A percentile compares a stretch with the other conserved stretches of the same genome.
Evolutionary conservation across 2,329 filamentous ascomycete genomes (phyloP).

Genomic region (Fusarium beomiforme): DNA sequence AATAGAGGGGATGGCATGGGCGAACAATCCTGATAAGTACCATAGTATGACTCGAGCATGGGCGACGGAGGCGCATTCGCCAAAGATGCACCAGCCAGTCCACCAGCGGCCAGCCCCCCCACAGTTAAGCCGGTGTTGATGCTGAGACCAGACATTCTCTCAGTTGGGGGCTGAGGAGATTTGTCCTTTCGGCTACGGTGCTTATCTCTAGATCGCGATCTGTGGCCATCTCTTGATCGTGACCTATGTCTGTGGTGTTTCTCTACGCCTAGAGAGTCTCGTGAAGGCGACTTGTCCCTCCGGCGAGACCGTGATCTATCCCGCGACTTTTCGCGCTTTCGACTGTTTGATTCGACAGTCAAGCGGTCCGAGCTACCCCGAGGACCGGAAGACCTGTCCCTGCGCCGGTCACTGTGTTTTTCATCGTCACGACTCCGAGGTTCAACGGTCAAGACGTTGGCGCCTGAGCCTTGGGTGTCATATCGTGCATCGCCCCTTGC

Average conservation of each 20-base stretch:
- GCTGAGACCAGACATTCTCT: constrained; percentile 62
- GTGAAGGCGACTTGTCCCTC: constrained; percentile 38
- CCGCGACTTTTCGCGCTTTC: constrained; percentile 41
- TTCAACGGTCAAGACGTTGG: constrained; percentile 56
- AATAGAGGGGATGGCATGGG: constrained; percentile 90
- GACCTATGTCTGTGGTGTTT: constrained; percentile 32
- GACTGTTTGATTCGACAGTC: constrained; percentile 32
- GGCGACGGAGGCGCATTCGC: constrained; percentile 79
- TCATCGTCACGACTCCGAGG: constrained; percentile 49
- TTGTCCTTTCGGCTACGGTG: constrained; percentile 46
- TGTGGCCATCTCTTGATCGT: constrained; percentile 23
- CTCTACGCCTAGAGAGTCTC: constrained; percentile 18
- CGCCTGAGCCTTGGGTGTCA: constrained; percentile 51
- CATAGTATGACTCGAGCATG: constrained; percentile 89
- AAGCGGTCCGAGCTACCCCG: constrained; percentile 38
- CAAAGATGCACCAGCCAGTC: constrained; percentile 55
- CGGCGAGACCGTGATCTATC: constrained; percentile 36
- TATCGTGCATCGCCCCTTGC: constrained; percentile 37
- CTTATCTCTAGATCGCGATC: constrained; percentile 26
- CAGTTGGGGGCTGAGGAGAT: constrained; percentile 60
- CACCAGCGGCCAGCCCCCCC: constrained; percentile 31
- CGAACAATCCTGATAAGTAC: constrained; percentile 93
- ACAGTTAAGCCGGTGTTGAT: constrained; percentile 55
- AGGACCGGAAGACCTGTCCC: constrained; percentile 40
- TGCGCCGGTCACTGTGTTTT: constrained; percentile 47